Conservation (phyloP, 164 flowering plant genomes). For the Nymphaea thermarum region DNA sequence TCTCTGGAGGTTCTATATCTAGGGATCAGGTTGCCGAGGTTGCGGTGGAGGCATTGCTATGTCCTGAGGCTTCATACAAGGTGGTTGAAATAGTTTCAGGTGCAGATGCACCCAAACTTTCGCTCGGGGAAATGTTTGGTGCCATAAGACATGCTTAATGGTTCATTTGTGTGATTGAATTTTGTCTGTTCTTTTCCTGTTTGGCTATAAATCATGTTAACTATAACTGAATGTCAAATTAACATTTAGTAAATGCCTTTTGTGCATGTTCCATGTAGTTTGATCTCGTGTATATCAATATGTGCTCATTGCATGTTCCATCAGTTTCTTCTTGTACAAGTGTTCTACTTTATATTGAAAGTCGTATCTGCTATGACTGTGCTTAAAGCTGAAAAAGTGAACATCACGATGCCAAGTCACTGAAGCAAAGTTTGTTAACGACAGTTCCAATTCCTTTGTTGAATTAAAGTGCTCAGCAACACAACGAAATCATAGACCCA, state of each 20-base stretch:
- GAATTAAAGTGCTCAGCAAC: too few species aligned
- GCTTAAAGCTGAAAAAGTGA: too few species aligned
- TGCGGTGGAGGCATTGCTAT: slow-evolving; percentile 71
- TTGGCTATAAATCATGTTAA: neutral
- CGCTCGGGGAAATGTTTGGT: slow-evolving; percentile 67
- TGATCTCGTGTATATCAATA: too few species aligned
- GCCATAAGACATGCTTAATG: slow-evolving; percentile 46
- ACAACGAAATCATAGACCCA: too few species aligned
- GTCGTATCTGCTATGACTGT: too few species aligned
- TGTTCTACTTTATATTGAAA: too few species aligned
- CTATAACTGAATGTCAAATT: neutral
- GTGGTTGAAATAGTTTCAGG: slow-evolving; percentile 90
- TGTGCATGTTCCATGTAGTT: neutral
- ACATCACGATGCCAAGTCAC: too few species aligned
- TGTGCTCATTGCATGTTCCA: too few species aligned
- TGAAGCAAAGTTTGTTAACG: too few species aligned
- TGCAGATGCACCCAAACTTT: slow-evolving; percentile 67
- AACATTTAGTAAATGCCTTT: neutral
- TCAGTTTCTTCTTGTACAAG: too few species aligned
- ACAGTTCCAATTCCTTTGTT: too few species aligned
- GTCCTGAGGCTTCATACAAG: slow-evolving; percentile 69
- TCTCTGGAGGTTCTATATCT: slow-evolving; percentile 69
- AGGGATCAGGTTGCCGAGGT: slow-evolving; percentile 95
- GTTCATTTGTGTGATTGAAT: neutral
- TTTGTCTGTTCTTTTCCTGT: neutral